Evolutionary conservation across 805 yeast species (phyloP).

Genomic region (Debaryomyces castellii): DNA sequence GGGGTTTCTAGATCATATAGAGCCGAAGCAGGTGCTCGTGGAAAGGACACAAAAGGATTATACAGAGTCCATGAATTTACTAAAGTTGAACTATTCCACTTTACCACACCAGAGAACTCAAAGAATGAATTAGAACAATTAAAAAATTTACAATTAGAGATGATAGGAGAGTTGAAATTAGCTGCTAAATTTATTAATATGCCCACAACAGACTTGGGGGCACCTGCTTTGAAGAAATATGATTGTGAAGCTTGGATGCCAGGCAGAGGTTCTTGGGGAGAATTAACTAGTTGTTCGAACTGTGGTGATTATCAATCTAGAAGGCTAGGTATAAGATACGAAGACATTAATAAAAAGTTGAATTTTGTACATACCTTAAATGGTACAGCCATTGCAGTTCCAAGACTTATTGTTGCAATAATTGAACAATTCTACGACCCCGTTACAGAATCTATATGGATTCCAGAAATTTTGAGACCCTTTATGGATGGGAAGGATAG

Average conservation of each 20-base stretch:
- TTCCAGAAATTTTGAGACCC: conserved; percentile 68
- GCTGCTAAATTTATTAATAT: conserved; percentile 79
- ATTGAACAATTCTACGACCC: conserved; percentile 81
- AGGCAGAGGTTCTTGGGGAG: conserved; percentile 91
- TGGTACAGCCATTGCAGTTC: conserved; percentile 96
- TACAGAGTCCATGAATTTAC: conserved; percentile 96
- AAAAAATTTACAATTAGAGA: conserved; percentile 59
- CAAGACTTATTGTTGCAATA: conserved; percentile 86
- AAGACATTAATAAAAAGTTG: conserved; percentile 28
- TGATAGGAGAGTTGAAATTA: conserved; percentile 68
- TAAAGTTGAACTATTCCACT: conserved; percentile 84
- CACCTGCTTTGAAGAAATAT: conserved; percentile 88
- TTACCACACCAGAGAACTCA: conserved; percentile 56
- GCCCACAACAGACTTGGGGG: conserved; percentile 90
- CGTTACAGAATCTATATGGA: conserved; percentile 46
- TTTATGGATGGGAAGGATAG: conserved; percentile 67
- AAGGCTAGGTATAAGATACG: conserved; percentile 68
- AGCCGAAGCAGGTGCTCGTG: conserved; percentile 97
- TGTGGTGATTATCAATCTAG: conserved; percentile 91
- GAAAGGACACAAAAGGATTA: conserved; percentile 86
- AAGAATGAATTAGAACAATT: conserved; percentile 56
- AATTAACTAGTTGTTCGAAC: conserved; percentile 85
- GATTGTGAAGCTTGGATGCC: conserved; percentile 99
- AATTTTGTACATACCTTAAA: conserved; percentile 78
- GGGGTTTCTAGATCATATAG: conserved; percentile 87